Evolutionary conservation across 208 protist genomes (phyloP), one percentile per base, ranked within the genome.

Genomic region (Phytomonas sp.): DNA sequence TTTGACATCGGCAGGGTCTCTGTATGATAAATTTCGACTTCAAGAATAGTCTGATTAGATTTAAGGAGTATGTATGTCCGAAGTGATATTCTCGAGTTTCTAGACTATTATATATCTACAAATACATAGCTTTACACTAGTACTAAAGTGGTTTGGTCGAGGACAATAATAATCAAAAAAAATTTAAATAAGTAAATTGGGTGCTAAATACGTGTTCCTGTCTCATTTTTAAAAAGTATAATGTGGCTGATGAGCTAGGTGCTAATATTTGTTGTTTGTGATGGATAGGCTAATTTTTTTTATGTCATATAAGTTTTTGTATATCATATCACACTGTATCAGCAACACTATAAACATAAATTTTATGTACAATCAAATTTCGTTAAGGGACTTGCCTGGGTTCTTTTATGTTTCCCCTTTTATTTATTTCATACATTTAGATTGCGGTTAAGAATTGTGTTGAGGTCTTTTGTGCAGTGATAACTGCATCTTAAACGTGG

Each of bases 341-440:
- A 56, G 45, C 5, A 56, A 56, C 45, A 56, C 23, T 56, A 26
- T 56, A 26, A 19, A 56, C 45, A 26, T 56, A 26, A n/a, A 10
- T 56, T 26, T 56, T 26, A 56, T 7, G 19, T 56, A 56, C 6
- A 56, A 19, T 19, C 60, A 60, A 68, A 29, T 19, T 56, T n/a
- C 60, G 26, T 75, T 71, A 4, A 62, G 40, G 33, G 65, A 16
- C 60, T 60, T 66, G 36, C 69, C 63, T 71, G 59, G 11, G 34
- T 78, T 72, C 29, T 37, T 69, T 67, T 69, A 67, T 68, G 23
- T 75, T 59, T 59, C 62, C 29, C 14, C 40, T 75, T 26, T 74
- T 29, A 45, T 32, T 33, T 64, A 4, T n/a, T 40, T 64, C 65
- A 4, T 64, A 19, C 11, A 4, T 37, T 12, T 60, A 40, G 60